Evolutionary conservation across 1,284 basidiomycete species (phyloP).

Genomic region (Boletus semigastroideus): DNA sequence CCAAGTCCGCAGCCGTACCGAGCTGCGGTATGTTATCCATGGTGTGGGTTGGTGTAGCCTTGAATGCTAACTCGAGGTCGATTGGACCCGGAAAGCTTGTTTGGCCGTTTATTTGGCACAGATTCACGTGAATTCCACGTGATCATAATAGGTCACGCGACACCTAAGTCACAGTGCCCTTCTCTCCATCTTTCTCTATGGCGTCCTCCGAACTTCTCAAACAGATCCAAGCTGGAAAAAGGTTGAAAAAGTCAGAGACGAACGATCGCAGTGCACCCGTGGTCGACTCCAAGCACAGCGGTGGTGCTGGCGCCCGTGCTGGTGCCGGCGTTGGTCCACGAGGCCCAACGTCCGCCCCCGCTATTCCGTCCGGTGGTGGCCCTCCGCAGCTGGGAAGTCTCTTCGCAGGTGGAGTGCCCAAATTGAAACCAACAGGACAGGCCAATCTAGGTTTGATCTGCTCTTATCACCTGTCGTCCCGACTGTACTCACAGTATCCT

Average conservation of each 20-base stretch:
- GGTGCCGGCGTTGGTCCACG: conserved; percentile 37
- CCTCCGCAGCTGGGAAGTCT: conserved; percentile 81
- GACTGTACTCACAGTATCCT: conserved; percentile 16
- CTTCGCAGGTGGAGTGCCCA: conserved; percentile 91
- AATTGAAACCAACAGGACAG: conserved; percentile 75
- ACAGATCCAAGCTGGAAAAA: conserved; percentile 79
- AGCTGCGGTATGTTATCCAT: conserved; percentile 48
- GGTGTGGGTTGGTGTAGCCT: conserved; percentile 12
- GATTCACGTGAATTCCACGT: conserved; percentile 33
- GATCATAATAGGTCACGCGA: conserved; percentile 6
- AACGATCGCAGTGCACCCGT: conserved; percentile 78
- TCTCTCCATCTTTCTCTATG: conserved; percentile 41
- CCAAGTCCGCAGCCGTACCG: conserved; percentile 58
- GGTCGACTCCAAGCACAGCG: conserved; percentile 53
- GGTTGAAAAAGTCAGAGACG: conserved; percentile 77
- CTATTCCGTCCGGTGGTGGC: conserved; percentile 40
- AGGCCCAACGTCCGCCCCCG: conserved; percentile 28
- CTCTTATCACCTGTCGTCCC: conserved; percentile 8
- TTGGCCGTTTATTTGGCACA: conserved; percentile 32
- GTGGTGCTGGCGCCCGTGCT: conserved; percentile 32
- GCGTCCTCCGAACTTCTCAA: conserved; percentile 69
- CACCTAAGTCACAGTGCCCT: too few species aligned
- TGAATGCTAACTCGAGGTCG: conserved; percentile 1
- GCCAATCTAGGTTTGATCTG: conserved; percentile 49
- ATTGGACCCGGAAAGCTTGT: conserved; percentile 33